These are phyloP conservation scores for Sphagnum fallax DNA, from an alignment of 228 moss, liverwort and hornwort species.

Conservation along the genomic window DNA sequence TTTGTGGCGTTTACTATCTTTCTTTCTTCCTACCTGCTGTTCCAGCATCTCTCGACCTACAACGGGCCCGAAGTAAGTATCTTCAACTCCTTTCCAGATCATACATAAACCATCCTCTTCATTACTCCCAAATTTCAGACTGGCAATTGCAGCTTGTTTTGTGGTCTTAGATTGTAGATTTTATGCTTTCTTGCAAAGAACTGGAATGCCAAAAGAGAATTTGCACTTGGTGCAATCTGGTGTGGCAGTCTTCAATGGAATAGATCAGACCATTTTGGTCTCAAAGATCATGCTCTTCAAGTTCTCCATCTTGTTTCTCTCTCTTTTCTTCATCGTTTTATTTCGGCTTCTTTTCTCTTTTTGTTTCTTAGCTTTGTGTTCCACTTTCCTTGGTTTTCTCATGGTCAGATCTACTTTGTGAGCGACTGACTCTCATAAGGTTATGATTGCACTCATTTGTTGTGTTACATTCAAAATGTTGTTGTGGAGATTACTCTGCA, in stretches of 20 bases:
- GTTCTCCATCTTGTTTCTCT: too few species aligned
- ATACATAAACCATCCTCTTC: not conserved
- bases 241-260: not conserved
- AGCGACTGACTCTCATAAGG: too few species aligned
- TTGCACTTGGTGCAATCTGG: not conserved
- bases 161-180: not conserved
- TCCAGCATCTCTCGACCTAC: constrained; percentile 78
- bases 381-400: too few species aligned
- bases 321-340: too few species aligned
- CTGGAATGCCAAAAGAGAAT: not conserved
- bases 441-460: too few species aligned
- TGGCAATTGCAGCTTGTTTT: not conserved
- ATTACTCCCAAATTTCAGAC: not conserved
- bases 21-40: constrained; percentile 68
- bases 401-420: too few species aligned
- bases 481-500: too few species aligned
- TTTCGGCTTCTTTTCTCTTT: too few species aligned
- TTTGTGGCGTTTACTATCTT: constrained; percentile 64
- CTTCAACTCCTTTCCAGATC: not conserved
- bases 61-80: constrained; percentile 65
- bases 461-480: too few species aligned
- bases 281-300: too few species aligned
- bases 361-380: too few species aligned
- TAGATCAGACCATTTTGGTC: too few species aligned
- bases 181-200: not conserved